phyloP scores from a whole-genome alignment of 176 grass and related monocot genomes.

The Phyllostachys edulis region DNA sequence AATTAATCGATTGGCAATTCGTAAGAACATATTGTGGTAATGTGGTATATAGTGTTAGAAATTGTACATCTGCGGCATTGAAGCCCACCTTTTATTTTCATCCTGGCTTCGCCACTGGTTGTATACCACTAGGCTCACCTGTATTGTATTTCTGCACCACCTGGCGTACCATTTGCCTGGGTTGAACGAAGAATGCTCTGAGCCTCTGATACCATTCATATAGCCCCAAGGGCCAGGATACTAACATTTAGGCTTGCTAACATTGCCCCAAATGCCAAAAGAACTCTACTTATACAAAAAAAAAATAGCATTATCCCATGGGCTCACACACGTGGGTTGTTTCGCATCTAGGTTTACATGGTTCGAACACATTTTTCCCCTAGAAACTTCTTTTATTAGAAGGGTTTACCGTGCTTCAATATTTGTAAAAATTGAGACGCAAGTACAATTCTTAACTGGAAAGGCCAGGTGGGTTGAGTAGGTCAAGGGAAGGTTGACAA shows the following conservation, averaged over 20 bases:
- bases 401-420: not conserved
- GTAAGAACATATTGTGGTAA: too few relatives aligned
- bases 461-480: not conserved
- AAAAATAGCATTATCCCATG: not conserved
- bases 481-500: not conserved
- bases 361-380: not conserved
- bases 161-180: not conserved
- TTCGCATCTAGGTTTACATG: not conserved
- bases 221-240: not conserved
- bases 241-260: not conserved
- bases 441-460: not conserved
- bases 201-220: not conserved
- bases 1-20: too few relatives aligned
- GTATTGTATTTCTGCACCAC: constrained; percentile 2
- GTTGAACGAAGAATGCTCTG: not conserved
- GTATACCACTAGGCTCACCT: not conserved
- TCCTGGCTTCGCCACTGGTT: too few relatives aligned
- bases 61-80: too few relatives aligned
- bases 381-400: not conserved
- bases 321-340: not conserved
- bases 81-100: too few relatives aligned
- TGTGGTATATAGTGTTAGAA: too few relatives aligned
- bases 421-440: not conserved
- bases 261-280: not conserved
- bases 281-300: not conserved